These are phyloP conservation scores for Phlyctochytrium bullatum DNA, from an alignment of 192 early-diverging fungal species.

Conservation along the genomic window DNA sequence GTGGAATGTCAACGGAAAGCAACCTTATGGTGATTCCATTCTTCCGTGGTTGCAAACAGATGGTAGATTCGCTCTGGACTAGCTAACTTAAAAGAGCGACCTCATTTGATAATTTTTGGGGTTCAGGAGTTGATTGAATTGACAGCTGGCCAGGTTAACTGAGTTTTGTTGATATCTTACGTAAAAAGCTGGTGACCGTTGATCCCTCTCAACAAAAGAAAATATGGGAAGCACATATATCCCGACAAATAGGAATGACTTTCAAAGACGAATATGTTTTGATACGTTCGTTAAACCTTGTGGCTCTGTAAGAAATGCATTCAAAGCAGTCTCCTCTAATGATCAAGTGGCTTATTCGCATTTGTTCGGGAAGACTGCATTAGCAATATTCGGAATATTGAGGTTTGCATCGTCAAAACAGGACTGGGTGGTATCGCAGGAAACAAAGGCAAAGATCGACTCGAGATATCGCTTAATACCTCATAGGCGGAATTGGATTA, in stretches of 20 bases:
- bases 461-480: background rate
- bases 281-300: slow-evolving; percentile 82
- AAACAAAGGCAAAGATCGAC: slow-evolving; percentile 72
- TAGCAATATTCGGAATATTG: slow-evolving; percentile 74
- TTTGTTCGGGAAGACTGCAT: slow-evolving; percentile 74
- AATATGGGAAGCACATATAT: slow-evolving; percentile 39
- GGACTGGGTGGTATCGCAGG: slow-evolving; percentile 94
- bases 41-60: slow-evolving; percentile 61
- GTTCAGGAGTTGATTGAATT: slow-evolving; percentile 98
- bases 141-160: slow-evolving; percentile 59
- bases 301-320: slow-evolving; percentile 58
- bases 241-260: slow-evolving; percentile 25
- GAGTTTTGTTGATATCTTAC: no score
- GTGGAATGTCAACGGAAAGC: slow-evolving; percentile 88
- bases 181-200: slow-evolving; percentile 19
- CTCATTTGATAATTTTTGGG: slow-evolving; percentile 84
- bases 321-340: background rate
- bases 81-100: slow-evolving; percentile 27
- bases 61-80: slow-evolving; percentile 40
- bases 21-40: slow-evolving; percentile 46
- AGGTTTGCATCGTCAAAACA: slow-evolving; percentile 86
- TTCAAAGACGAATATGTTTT: slow-evolving; percentile 62
- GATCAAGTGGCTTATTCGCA: slow-evolving; percentile 64
- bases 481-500: slow-evolving; percentile 78
- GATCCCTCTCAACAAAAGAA: slow-evolving; percentile 40